Percentiles rank a stretch among this genome's conserved stretches.
Evolutionary conservation across 2,329 filamentous ascomycete species (phyloP).

Genomic region (Fusarium penzigii): DNA sequence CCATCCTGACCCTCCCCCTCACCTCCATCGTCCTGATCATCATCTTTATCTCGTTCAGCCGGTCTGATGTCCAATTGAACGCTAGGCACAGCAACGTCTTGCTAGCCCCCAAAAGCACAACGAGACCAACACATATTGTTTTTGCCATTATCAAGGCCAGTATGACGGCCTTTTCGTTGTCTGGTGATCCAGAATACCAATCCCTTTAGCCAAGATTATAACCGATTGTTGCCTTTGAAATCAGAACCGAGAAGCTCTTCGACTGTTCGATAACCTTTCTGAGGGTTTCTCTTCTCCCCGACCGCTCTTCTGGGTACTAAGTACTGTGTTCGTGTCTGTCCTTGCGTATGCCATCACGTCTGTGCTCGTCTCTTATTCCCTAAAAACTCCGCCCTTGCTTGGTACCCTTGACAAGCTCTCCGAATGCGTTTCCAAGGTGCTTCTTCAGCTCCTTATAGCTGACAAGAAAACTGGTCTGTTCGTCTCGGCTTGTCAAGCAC

Average conservation of each 20-base stretch:
- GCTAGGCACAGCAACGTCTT: too few relatives aligned
- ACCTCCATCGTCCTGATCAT: neutral
- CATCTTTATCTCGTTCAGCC: neutral
- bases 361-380: conserved; percentile 10
- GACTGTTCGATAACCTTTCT: conserved; percentile 1
- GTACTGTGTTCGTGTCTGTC: conserved; percentile 1
- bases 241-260: neutral
- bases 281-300: neutral
- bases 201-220: neutral
- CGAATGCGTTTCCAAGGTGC: conserved; percentile 58
- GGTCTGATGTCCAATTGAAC: too few relatives aligned
- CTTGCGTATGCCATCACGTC: neutral
- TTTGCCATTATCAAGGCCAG: neutral
- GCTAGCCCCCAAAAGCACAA: too few relatives aligned
- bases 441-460: conserved; percentile 87
- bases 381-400: conserved; percentile 41
- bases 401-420: conserved; percentile 55
- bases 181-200: neutral
- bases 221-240: neutral
- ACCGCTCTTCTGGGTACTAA: neutral
- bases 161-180: neutral
- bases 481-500: conserved; percentile 82
- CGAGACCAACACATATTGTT: too few relatives aligned
- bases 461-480: conserved; percentile 84
- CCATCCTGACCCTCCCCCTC: conserved; percentile 7